These are phyloP conservation scores for Talaromyces adpressus DNA, from an alignment of 495 filamentous ascomycete genomes.

Conservation along the genomic window DNA sequence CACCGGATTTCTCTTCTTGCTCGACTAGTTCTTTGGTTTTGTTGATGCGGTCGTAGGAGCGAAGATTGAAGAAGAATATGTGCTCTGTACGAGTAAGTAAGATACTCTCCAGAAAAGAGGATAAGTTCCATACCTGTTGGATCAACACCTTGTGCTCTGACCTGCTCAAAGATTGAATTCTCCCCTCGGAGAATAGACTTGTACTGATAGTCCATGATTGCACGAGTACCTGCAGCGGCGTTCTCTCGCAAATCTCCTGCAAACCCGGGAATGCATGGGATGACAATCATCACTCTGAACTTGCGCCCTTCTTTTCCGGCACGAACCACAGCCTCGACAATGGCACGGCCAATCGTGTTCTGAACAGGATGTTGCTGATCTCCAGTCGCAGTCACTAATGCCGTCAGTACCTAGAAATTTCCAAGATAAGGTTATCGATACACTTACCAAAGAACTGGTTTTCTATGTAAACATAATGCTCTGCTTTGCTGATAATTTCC, in stretches of 20 bases:
- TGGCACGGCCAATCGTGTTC: slow-evolving; percentile 79
- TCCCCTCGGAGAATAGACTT: slow-evolving; percentile 90
- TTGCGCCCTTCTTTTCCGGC: slow-evolving; percentile 81
- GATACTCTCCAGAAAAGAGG: background rate
- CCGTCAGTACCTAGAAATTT: background rate
- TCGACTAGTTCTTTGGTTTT: slow-evolving; percentile 59
- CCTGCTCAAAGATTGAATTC: slow-evolving; percentile 78
- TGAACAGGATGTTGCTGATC: slow-evolving; percentile 77
- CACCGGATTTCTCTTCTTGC: slow-evolving; percentile 69
- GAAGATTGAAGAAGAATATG: slow-evolving; percentile 86
- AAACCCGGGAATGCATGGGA: slow-evolving; percentile 89
- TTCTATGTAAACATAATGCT: slow-evolving; percentile 94
- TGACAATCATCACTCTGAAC: slow-evolving; percentile 83
- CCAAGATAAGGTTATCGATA: background rate
- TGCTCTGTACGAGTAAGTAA: slow-evolving; percentile 38
- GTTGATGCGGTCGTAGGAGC: slow-evolving; percentile 86
- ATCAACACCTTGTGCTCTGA: slow-evolving; percentile 70
- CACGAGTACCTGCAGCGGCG: slow-evolving; percentile 76
- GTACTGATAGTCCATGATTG: slow-evolving; percentile 99
- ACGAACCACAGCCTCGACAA: slow-evolving; percentile 80
- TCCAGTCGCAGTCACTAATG: slow-evolving; percentile 75
- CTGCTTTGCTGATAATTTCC: slow-evolving; percentile 73
- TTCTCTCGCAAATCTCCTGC: slow-evolving; percentile 81
- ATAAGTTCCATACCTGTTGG: slow-evolving; percentile 40
- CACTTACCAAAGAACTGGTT: slow-evolving; percentile 86